These are phyloP conservation scores for Termitomyces sp. DNA, from an alignment of 768 basidiomycete species.

Conservation along the genomic window DNA sequence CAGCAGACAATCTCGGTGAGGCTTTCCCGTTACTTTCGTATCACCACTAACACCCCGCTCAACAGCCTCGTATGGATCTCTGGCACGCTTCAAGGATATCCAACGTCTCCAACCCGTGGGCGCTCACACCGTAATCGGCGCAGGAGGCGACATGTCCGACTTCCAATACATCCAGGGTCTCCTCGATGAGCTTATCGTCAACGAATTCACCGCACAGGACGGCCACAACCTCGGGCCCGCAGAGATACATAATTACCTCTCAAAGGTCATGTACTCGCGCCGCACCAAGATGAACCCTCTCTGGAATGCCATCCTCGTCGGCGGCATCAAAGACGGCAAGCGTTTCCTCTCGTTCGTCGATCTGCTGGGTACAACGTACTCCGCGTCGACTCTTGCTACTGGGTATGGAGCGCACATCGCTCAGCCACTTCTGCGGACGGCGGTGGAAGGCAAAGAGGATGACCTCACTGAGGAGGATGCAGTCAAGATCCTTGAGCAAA, in stretches of 20 bases:
- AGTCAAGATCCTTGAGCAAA: constrained; percentile 69
- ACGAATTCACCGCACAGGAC: constrained; percentile 81
- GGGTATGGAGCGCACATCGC: constrained; percentile 94
- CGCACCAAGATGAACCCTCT: constrained; percentile 88
- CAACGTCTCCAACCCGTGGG: constrained; percentile 86
- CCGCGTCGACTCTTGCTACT: constrained; percentile 89
- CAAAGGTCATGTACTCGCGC: constrained; percentile 86
- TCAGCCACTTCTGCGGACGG: constrained; percentile 86
- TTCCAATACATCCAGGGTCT: constrained; percentile 87
- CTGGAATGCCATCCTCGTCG: constrained; percentile 94
- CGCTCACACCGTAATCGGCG: constrained; percentile 81
- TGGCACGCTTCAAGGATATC: constrained; percentile 94
- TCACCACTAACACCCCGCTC: background rate
- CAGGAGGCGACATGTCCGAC: constrained; percentile 96
- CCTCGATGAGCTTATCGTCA: constrained; percentile 73
- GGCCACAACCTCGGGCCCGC: constrained; percentile 79
- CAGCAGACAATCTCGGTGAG: constrained; percentile 94
- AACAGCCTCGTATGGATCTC: constrained; percentile 91
- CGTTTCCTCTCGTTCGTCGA: constrained; percentile 92
- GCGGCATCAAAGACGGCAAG: constrained; percentile 83
- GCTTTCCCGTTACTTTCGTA: constrained; percentile 2
- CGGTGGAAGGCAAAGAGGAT: constrained; percentile 80
- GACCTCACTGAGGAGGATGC: constrained; percentile 78
- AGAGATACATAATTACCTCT: constrained; percentile 91
- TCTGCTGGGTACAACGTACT: constrained; percentile 93